A percentile compares a stretch with the other conserved stretches of the same genome.
phyloP scores from a whole-genome alignment of 2,329 filamentous ascomycete genomes.

The Venturia oleaginea region DNA sequence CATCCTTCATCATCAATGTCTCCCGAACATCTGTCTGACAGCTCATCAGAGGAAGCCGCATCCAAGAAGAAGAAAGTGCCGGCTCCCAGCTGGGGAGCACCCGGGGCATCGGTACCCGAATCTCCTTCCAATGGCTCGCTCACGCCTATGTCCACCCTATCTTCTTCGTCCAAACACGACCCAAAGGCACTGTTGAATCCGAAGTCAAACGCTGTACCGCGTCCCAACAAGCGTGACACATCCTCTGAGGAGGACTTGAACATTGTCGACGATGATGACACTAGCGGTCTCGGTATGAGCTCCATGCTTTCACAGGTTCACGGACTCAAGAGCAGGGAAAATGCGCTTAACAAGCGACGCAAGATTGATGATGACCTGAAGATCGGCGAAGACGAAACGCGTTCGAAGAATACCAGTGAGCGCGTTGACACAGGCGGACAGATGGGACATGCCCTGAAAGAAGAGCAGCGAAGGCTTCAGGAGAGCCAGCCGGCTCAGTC shows the following conservation, averaged over 20 bases:
- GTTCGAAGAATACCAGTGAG: neutral
- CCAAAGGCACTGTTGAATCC: neutral
- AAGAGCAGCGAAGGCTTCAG: neutral
- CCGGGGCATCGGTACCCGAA: neutral
- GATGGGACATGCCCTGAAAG: neutral
- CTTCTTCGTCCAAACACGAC: neutral
- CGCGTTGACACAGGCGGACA: neutral
- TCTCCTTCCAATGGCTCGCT: slow-evolving; percentile 3
- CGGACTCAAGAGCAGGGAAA: neutral
- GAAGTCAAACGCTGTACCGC: neutral
- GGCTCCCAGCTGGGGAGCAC: neutral
- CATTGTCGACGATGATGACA: neutral
- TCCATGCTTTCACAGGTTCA: neutral
- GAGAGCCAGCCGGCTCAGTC: neutral
- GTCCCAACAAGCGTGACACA: neutral
- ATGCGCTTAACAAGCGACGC: neutral
- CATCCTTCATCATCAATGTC: neutral
- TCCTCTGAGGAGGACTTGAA: neutral
- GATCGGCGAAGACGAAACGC: neutral
- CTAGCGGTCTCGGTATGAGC: neutral
- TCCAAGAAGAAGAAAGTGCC: neutral
- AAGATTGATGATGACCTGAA: neutral
- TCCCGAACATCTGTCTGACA: neutral
- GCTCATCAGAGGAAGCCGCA: neutral
- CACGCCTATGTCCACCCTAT: neutral